Evolutionary conservation across 2,329 filamentous ascomycete genomes (phyloP).

Genomic region (Ophioceras dolichostomum): DNA sequence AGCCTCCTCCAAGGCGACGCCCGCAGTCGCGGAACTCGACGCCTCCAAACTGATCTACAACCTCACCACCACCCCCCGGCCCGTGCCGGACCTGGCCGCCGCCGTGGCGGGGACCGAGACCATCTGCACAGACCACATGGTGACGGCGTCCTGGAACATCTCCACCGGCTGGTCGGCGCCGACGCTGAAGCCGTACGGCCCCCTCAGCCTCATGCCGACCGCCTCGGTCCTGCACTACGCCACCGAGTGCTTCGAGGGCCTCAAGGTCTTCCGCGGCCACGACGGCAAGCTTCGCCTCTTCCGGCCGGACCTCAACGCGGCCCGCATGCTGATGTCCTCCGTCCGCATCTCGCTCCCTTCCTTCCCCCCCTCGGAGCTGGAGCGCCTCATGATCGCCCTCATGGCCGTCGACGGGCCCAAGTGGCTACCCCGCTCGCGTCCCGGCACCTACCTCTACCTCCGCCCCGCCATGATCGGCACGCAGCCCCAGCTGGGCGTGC

Average conservation of each 20-base stretch:
- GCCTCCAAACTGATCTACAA: conserved; percentile 49
- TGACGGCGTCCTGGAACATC: conserved; percentile 57
- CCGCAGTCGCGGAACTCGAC: conserved; percentile 47
- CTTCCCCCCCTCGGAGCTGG: conserved; percentile 59
- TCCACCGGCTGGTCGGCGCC: conserved; percentile 60
- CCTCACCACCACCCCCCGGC: conserved; percentile 34
- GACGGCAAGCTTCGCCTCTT: conserved; percentile 67
- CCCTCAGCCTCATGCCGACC: conserved; percentile 66
- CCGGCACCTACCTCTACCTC: conserved; percentile 69
- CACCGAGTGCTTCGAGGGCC: conserved; percentile 81
- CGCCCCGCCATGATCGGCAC: conserved; percentile 81
- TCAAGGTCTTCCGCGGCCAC: conserved; percentile 69
- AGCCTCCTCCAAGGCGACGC: conserved; percentile 15
- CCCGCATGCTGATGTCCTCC: conserved; percentile 48
- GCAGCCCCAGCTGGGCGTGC: conserved; percentile 67
- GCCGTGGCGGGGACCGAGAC: conserved; percentile 36
- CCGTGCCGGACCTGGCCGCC: conserved; percentile 36
- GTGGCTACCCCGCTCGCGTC: conserved; percentile 62
- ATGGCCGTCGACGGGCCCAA: conserved; percentile 61
- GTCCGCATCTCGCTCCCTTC: conserved; percentile 60
- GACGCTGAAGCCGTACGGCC: conserved; percentile 64
- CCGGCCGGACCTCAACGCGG: conserved; percentile 61
- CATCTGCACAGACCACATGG: conserved; percentile 78
- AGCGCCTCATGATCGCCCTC: conserved; percentile 61
- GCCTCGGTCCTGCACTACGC: conserved; percentile 79